These are phyloP conservation scores for Mortierella sp. DNA, from an alignment of 371 early-diverging fungal genomes.

Conservation along the genomic window DNA sequence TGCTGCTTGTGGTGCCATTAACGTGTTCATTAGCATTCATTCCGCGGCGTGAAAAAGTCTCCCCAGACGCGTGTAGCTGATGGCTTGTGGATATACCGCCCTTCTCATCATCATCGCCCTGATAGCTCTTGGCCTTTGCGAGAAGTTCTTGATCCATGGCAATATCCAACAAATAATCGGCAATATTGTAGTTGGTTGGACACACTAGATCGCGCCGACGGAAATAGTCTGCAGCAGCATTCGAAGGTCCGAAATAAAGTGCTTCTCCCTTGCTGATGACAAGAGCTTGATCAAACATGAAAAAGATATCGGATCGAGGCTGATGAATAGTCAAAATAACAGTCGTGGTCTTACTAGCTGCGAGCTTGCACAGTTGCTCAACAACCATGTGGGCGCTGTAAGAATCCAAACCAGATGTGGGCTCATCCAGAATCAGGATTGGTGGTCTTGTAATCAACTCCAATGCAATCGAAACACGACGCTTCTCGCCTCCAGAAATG, in stretches of 20 bases:
- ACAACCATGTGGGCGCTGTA: constrained; percentile 75
- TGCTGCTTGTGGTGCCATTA: background rate
- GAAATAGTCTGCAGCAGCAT: constrained; percentile 58
- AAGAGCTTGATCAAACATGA: constrained; percentile 67
- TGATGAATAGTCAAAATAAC: constrained; percentile 69
- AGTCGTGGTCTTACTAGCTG: constrained; percentile 55
- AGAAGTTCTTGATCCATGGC: constrained; percentile 42
- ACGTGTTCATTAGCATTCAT: background rate
- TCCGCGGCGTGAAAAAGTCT: constrained; percentile 21
- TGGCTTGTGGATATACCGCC: constrained; percentile 11
- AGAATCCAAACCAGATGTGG: constrained; percentile 92
- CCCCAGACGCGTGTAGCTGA: constrained; percentile 18
- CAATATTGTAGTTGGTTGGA: constrained; percentile 73
- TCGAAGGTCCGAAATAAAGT: constrained; percentile 61
- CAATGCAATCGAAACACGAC: constrained; percentile 87
- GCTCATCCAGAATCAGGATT: constrained; percentile 93
- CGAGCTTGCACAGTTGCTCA: constrained; percentile 67
- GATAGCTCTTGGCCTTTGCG: constrained; percentile 15
- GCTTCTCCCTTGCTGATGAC: constrained; percentile 61
- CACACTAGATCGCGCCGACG: constrained; percentile 60
- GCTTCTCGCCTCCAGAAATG: constrained; percentile 87
- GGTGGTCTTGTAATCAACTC: constrained; percentile 90
- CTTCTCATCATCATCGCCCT: constrained; percentile 16
- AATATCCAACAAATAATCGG: constrained; percentile 69
- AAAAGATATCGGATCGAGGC: constrained; percentile 63